A percentile compares a stretch with the other conserved stretches of the same genome.
Evolutionary conservation across 2,329 filamentous ascomycete species (phyloP).

Genomic region (Sclerotinia borealis): DNA sequence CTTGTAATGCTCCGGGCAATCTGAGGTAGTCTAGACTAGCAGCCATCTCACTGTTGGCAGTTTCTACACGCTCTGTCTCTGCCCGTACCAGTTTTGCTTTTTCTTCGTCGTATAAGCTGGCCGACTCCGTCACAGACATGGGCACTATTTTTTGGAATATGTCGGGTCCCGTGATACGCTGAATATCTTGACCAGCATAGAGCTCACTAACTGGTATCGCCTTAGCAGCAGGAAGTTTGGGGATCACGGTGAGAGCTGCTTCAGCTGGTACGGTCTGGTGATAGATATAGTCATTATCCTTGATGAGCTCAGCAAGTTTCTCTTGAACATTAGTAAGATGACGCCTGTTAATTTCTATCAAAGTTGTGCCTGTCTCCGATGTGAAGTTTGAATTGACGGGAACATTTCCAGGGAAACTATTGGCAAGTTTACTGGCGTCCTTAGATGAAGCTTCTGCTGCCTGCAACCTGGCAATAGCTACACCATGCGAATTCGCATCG

Average conservation of each 20-base stretch:
- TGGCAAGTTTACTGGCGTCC: slow-evolving; percentile 71
- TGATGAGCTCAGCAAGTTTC: slow-evolving; percentile 67
- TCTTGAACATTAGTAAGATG: slow-evolving; percentile 77
- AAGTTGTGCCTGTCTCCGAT: slow-evolving; percentile 66
- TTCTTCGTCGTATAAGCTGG: slow-evolving; percentile 95
- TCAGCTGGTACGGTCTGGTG: slow-evolving; percentile 87
- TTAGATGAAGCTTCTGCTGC: slow-evolving; percentile 72
- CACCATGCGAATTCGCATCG: slow-evolving; percentile 79
- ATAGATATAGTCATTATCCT: slow-evolving; percentile 98
- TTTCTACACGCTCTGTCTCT: slow-evolving; percentile 88
- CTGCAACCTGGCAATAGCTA: slow-evolving; percentile 76
- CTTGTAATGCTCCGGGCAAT: slow-evolving; percentile 79
- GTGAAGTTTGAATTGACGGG: slow-evolving; percentile 77
- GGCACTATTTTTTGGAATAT: slow-evolving; percentile 96
- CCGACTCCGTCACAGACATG: slow-evolving; percentile 91
- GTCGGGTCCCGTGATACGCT: slow-evolving; percentile 92
- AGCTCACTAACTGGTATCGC: slow-evolving; percentile 95
- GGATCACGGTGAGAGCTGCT: slow-evolving; percentile 71
- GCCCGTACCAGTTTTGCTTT: slow-evolving; percentile 93
- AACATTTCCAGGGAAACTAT: slow-evolving; percentile 72
- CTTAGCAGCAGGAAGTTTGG: slow-evolving; percentile 91
- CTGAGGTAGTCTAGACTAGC: slow-evolving; percentile 91
- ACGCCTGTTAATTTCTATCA: slow-evolving; percentile 78
- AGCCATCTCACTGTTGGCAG: slow-evolving; percentile 91
- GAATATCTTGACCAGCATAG: slow-evolving; percentile 95